Base-by-base conservation (phyloP, 2,329 filamentous ascomycete genomes). In the Xylaria sp. region DNA sequence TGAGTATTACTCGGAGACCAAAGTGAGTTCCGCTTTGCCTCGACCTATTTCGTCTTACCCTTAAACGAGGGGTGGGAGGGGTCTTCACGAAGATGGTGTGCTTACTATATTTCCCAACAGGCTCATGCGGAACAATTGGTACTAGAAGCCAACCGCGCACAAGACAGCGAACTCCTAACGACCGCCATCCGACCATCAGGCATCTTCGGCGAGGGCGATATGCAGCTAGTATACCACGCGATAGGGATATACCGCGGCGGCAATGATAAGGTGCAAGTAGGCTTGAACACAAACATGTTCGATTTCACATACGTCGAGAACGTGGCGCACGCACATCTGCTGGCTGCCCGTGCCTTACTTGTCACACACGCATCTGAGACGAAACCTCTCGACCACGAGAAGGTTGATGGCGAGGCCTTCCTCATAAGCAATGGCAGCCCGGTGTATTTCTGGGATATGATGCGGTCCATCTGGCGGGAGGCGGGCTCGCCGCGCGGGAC, bases 201-300 rank as follows among this genome's bases (percentile, higher is more conserved):
- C 71, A 96, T 98, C 78, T 93, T 97, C 76, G 95, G 95, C 74
- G 93, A 96, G 76, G 92, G 92, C 73, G 96, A 99, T 81, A 87
- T 88, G 60, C 91, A 94, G 76, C 80, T 90, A 15, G 88, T 95
- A 38, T 87, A 90, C 69, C 88, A 90, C 72, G 86, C 97, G 69
- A 84, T 97, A 74, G 86, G 89, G 69, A 88, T 92, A 73, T 91
- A 91, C 77, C 84, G 85, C 66, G 85, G 87, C 68, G 84, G 87
- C 73, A 89, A 92, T 70, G 90, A 93, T 42, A 87, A 87, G 69
- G 88, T 96, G 77, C 92, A 97, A 79, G 86, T 98, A 25, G 96
- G 96, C 72, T 80, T 88, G 72, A 88, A 87, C 79, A 79, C 82
- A 73, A 89, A 89, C 81, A 77, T 89, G 67, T 89, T 89, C 79